Base-by-base conservation (phyloP, 2,329 filamentous ascomycete genomes). In the Cladosporium cucumerinum region DNA sequence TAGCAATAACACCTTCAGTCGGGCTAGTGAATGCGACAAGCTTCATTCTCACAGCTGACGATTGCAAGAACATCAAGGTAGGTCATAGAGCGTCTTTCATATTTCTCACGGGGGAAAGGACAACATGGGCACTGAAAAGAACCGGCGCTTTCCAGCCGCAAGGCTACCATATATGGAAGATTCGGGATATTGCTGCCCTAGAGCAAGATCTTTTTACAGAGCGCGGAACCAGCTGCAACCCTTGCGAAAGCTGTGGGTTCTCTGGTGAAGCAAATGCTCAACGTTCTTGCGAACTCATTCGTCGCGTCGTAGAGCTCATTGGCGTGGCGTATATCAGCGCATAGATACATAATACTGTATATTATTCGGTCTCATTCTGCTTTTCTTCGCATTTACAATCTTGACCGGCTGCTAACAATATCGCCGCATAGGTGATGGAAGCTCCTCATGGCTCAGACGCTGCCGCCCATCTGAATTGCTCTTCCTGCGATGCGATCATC, bases 1-100 rank as follows among this genome's bases (percentile, higher is more conserved):
- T 97, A 63, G 79, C 84, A 21, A 89, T 92, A 1, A 84, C 84
- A 39, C 65, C 82, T 8, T 85, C 88, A 0, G 82, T 89, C 30
- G 92, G 92, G 0, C 89, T 97, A 69, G 89, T 98, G 61, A 93
- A 97, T 74, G 81, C 93, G 52, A 87, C 88, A 32, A 90, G 89
- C 12, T 89, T 99, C 67, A 79, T 97, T 26, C 79, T 98, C 52
- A 78, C 84, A 0, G 82, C 87, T 66, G 77, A 79, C 1, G 91
- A 98, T 76, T 93, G 92, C 70, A 64, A 65, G 25, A 74, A 77
- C 66, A 70, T 79, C 59, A 71, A 79, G 79, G 80, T 84, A 80
- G 75, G 80, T 69, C 16, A 21, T 39, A 43, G 32, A 30, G 14
- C 18, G 12, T 51, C 14, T 63, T n/a, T 32, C n/a, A 65, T 63